Conservation (phyloP, 176 grass and related monocot species). For the Aechmea fasciata region DNA sequence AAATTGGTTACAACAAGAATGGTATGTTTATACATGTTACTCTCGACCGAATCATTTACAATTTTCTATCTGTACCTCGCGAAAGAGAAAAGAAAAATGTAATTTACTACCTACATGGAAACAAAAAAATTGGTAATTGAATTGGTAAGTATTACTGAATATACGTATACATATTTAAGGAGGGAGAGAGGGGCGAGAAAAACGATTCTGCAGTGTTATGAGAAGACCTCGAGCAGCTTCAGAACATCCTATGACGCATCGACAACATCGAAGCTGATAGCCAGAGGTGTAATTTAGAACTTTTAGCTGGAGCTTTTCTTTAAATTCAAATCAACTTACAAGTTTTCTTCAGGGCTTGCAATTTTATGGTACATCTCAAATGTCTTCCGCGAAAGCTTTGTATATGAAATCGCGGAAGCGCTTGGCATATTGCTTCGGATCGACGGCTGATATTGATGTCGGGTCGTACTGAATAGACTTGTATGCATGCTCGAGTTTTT, state of each 20-base stretch:
- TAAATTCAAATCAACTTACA: slow-evolving; percentile 11
- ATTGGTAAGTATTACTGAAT: slow-evolving; percentile 23
- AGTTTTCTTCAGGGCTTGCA: slow-evolving; percentile 12
- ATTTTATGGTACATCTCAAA: slow-evolving; percentile 25
- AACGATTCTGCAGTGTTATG: too few relatives aligned
- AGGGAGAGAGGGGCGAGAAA: slow-evolving; percentile 1
- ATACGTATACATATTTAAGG: slow-evolving; percentile 46
- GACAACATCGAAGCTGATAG: not conserved
- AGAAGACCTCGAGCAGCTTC: too few relatives aligned
- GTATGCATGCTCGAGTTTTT: slow-evolving; percentile 79
- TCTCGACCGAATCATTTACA: slow-evolving; percentile 44
- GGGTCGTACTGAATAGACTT: slow-evolving; percentile 77
- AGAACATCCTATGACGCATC: too few relatives aligned
- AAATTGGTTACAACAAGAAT: slow-evolving; percentile 34
- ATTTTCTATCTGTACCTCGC: slow-evolving; percentile 51
- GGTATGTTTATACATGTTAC: slow-evolving; percentile 25
- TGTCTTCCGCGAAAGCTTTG: slow-evolving; percentile 74
- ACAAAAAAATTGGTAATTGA: not conserved
- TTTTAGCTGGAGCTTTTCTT: not conserved
- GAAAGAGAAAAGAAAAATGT: slow-evolving; percentile 41
- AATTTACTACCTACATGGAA: slow-evolving; percentile 40
- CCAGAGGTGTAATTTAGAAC: slow-evolving; percentile 1
- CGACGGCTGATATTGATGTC: slow-evolving; percentile 78
- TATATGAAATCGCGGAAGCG: slow-evolving; percentile 83
- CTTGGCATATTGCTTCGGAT: slow-evolving; percentile 73